Evolutionary conservation across 2,329 filamentous ascomycete species (phyloP), one percentile per base, ranked within the genome.

Genomic region (Paecilomyces dactylethromorphus): DNA sequence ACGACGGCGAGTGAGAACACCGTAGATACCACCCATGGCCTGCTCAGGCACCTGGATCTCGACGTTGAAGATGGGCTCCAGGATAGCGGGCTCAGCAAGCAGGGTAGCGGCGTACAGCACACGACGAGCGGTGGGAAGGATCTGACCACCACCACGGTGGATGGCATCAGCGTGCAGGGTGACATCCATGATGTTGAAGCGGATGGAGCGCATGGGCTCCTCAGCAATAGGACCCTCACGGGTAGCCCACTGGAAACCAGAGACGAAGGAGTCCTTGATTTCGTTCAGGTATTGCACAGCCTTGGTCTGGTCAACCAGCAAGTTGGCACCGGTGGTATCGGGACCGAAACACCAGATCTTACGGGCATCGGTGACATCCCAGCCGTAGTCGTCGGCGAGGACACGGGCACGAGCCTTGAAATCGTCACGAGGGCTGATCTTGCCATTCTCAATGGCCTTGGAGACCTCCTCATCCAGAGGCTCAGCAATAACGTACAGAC

Each of bases 321-420:
- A 83, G 88, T 99, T 99, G 86, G 94, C 89, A 80, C 94, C 94
- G 75, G 84, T 94, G 78, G 92, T 96, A 81, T 99, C 94, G 72
- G 94, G 94, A 81, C 94, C 94, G 83, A 99, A 99, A 79, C 91
- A 95, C 94, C 94, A 99, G 80, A 99, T 99, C 91, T 99, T 99
- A 83, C 95, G 92, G 81, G 94, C 94, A 80, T 99, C 94, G 72
- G 94, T 99, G 75, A 99, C 92, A 82, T 99, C 94, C 94, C 94
- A 99, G 78, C 92, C 93, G 84, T 90, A 90, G 74, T 99, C 93
- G 77, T 99, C 94, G 68, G 94, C 94, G 65, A 99, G 84, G 76
- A 95, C 76, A 87, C 94, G 93, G 76, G 93, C 94, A 84, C 94
- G 94, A 70, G 87, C 84, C 90, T 99, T 99, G 89, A 97, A 91